Base-by-base conservation (phyloP, 1,284 basidiomycete genomes). In the Phellinidium pouzarii region DNA sequence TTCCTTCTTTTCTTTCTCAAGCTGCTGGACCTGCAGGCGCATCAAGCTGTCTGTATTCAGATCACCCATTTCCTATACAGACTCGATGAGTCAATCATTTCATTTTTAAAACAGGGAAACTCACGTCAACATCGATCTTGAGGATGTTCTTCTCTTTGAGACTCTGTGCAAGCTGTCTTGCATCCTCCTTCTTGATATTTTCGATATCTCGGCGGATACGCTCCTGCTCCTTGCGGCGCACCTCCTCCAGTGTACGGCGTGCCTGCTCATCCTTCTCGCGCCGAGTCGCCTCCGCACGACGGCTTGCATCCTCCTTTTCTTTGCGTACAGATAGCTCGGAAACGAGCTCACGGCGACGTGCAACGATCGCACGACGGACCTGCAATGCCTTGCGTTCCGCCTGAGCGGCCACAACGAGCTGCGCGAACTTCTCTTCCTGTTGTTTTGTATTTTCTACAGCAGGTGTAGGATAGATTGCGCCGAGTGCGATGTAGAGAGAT, bases 1-100 rank as follows among this genome's bases (percentile, higher is more conserved):
- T 61, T 94, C 90, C 62, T 84, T 87, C 79, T 96, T 96, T 73
- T 98, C 95, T 72, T 96, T 97, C 73, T 97, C 94, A 52, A 96
- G 77, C 65, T 96, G 92, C 61, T 91, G 84, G 48, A 98, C 93
- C 68, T 97, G 93, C 61, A 98, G 81, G 50, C 82, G 82, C 66
- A 98, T 90, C 57, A 99, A 80, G 59, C 85, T 84, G 64, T 91
- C 85, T 7, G 93, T 94, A 68, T 93, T 92, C 59, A 94, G 76
- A 49, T 82, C 80, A 62, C 91, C 87, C 68, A 94, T 77, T 65
- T 88, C 86, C 86, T 91, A 66, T 19, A 60, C 56, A 52, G 46
- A 59, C 26, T 29, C 23, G 3, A 45, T 22, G 19, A 42, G 52
- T 25, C 22, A 54, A 19, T 22, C 19, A 43, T 36, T 40, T 11